Base-by-base conservation (phyloP, 345 rosid species). In the Trapa incisa region DNA sequence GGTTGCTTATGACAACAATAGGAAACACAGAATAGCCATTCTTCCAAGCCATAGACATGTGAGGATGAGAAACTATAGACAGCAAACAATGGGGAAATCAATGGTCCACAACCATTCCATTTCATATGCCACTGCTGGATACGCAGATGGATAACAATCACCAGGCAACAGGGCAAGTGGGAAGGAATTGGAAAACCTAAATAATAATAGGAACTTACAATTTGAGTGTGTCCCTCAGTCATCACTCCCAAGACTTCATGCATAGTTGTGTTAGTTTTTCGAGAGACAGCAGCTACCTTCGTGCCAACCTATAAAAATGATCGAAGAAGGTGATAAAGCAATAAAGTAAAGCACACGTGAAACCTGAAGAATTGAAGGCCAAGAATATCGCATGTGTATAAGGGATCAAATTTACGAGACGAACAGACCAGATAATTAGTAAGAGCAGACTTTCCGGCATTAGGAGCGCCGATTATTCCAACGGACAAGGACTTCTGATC, bases 381-480 rank as follows among this genome's bases (percentile, higher is more conserved):
- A 54, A 64, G 15, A 38, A 65, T 11, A 37, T 70, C 53, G 33
- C 0, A 15, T 45, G 39, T 45, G 15, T 16, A 5, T 42, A 72
- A 12, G 37, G 3, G 22, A 36, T 42, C 42, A 41, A 41, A 7
- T 15, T 17, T 42, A 42, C 12, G 35, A 35, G 22, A 32, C 35
- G 76, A 61, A 50, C 89, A 17, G 72, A 93, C 96, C 96, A 94
- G 74, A 68, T 60, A 82, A 80, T 94, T 94, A 65, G 96, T 94
- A 45, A 94, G 72, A 14, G 97, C 79, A 0, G 99, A 94, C 69
- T 94, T 94, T 38, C 97, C 97, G 0, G 99, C 96, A 77, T 94
- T 94, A 5, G 99, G 97, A 9, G 97, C 93, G 0, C 99, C 99
- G 41, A 94, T 85, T 53, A 94, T 86, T 14, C 99, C 99, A 10